phyloP scores from a whole-genome alignment of 371 early-diverging fungal species.

The Cokeromyces recurvatus region DNA sequence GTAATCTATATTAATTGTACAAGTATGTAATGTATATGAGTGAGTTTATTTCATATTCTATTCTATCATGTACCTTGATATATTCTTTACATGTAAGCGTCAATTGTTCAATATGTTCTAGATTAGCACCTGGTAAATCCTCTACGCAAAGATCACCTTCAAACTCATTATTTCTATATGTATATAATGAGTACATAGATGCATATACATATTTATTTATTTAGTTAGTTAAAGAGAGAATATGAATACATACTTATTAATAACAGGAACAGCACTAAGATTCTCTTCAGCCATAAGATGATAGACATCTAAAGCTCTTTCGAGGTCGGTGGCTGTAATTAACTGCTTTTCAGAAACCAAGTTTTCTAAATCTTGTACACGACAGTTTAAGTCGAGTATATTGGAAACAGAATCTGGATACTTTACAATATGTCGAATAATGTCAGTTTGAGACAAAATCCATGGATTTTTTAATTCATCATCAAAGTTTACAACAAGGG shows the following conservation, averaged over 20 bases:
- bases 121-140: slow-evolving; percentile 45
- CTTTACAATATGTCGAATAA: slow-evolving; percentile 42
- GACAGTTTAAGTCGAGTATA: slow-evolving; percentile 26
- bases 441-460: slow-evolving; percentile 52
- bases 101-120: slow-evolving; percentile 34
- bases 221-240: no score
- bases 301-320: slow-evolving; percentile 41
- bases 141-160: slow-evolving; percentile 44
- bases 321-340: slow-evolving; percentile 25
- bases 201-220: no score
- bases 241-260: slow-evolving; percentile 27
- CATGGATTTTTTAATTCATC: slow-evolving; percentile 29
- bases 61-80: slow-evolving; percentile 40
- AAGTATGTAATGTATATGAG: not conserved
- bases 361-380: slow-evolving; percentile 18
- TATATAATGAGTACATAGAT: no score
- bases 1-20: slow-evolving; percentile 4
- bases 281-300: slow-evolving; percentile 42
- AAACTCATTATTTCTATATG: slow-evolving; percentile 26
- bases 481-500: slow-evolving; percentile 34
- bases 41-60: not conserved
- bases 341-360: slow-evolving; percentile 17
- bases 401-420: slow-evolving; percentile 38
- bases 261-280: slow-evolving; percentile 45
- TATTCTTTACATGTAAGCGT: slow-evolving; percentile 43